Evolutionary conservation across 169 alveolate genomes (phyloP), one percentile per base, ranked within the genome.

Genomic region (Plasmodium chabaudi): DNA sequence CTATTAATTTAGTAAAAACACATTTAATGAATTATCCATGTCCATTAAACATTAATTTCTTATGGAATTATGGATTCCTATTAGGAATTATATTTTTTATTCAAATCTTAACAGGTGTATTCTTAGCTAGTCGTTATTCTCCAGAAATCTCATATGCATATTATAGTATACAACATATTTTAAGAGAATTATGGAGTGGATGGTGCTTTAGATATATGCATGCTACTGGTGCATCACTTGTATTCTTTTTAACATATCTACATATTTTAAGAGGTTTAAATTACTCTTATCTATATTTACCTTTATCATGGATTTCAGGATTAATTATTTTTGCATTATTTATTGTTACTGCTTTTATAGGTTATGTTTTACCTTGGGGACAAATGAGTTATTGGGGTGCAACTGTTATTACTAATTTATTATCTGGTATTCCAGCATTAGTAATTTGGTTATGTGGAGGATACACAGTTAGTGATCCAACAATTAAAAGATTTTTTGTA

Each of bases 401-500:
- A n/a, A 65, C 73, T 13, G 73, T 65, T 15, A 65, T 65, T 49
- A 65, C 60, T 65, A 65, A 65, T 49, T 65, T 65, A 49, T 65
- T 65, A 44, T 65, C 17, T 3, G n/a, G 13, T 13, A 65, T 46
- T 12, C 56, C 56, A 1, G 53, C 39, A 65, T 46, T 65, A n/a
- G 60, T 49, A 0, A n/a, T 15, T 1, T 65, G 56, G 60, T n/a
- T 91, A 86, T 53, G 64, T 42, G 92, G 92, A 34, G 92, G 87
- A 63, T 87, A 53, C 47, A 44, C 39, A 57, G 84, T 87, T 25
- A 59, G 64, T 47, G 70, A 47, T 51, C 91, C 92, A 82, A 87
- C 92, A 10, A 46, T 87, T 34, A 82, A 79, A 77, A 74, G 92
- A 63, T 87, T 87, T 73, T 87, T 77, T 87, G 63, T 87, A 65